phyloP scores from a whole-genome alignment of 148 eudicot genomes.

The Agrostemma githago region DNA sequence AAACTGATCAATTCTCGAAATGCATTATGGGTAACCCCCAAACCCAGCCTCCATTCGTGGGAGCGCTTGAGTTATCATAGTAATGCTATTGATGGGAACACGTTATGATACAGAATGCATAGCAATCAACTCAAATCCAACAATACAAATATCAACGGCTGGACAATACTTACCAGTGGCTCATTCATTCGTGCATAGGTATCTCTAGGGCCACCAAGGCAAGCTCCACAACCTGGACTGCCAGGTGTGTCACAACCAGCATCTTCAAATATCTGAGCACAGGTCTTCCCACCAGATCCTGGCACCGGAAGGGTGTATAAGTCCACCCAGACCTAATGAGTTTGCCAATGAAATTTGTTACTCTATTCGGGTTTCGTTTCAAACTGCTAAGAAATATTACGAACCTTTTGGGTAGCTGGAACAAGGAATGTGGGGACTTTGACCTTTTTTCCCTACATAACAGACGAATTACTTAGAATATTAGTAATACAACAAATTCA shows the following conservation, averaged over 20 bases:
- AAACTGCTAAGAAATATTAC: slow-evolving; percentile 8
- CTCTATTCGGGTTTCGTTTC: neutral
- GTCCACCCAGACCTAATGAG: slow-evolving; percentile 78
- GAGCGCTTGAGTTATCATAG: neutral
- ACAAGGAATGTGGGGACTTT: slow-evolving; percentile 94
- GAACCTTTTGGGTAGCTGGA: slow-evolving; percentile 96
- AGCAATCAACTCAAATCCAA: neutral
- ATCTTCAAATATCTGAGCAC: slow-evolving; percentile 93
- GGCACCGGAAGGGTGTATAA: slow-evolving; percentile 85
- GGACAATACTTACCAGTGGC: slow-evolving; percentile 52
- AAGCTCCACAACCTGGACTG: slow-evolving; percentile 96
- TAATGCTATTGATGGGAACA: neutral
- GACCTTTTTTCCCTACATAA: slow-evolving; percentile 80
- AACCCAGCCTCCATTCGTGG: neutral
- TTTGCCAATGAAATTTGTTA: neutral
- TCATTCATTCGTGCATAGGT: slow-evolving; percentile 96
- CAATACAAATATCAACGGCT: neutral
- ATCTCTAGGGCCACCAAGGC: slow-evolving; percentile 95
- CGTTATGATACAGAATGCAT: neutral
- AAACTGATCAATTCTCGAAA: neutral
- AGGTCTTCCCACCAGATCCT: slow-evolving; percentile 96
- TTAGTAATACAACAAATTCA: neutral
- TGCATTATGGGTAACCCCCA: neutral
- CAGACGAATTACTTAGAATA: slow-evolving; percentile 17
- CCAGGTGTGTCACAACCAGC: slow-evolving; percentile 99